These are phyloP conservation scores for Colletotrichum australisinense DNA, from an alignment of 2,329 filamentous ascomycete species.

Conservation along the genomic window DNA sequence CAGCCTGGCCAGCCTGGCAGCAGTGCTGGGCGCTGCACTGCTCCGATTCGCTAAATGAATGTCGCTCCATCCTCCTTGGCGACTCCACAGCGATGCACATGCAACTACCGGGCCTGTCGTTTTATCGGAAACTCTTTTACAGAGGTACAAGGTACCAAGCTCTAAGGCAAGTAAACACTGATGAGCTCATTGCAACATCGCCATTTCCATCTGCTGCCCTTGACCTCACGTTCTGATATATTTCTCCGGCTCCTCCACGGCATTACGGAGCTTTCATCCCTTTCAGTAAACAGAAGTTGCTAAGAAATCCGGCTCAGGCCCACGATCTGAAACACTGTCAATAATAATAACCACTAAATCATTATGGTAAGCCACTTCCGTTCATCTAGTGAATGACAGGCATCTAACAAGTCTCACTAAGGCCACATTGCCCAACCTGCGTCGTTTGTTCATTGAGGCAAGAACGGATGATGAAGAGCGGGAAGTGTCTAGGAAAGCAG, in stretches of 20 bases:
- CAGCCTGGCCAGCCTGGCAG: constrained; percentile 30
- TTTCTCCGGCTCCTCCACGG: not conserved
- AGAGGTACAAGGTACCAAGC: not conserved
- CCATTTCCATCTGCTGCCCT: not conserved
- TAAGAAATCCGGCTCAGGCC: too few species aligned
- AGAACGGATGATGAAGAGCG: constrained; percentile 94
- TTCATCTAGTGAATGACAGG: not conserved
- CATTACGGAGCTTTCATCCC: not conserved
- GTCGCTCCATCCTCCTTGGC: not conserved
- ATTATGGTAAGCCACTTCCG: constrained; percentile 16
- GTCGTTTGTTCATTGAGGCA: constrained; percentile 94
- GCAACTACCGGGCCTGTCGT: constrained; percentile 8
- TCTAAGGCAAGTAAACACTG: not conserved
- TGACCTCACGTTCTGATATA: not conserved
- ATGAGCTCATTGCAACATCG: not conserved
- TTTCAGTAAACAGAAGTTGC: not conserved
- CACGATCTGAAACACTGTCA: not conserved
- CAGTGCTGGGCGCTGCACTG: constrained; percentile 15
- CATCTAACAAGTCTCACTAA: constrained; percentile 45
- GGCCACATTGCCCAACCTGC: constrained; percentile 91
- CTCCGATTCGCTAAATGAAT: constrained; percentile 27
- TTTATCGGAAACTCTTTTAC: not conserved
- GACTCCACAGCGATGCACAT: not conserved
- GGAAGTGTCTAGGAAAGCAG: constrained; percentile 91
- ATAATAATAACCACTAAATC: constrained; percentile 5